Evolutionary conservation across 2,329 filamentous ascomycete species (phyloP), one percentile per base, ranked within the genome.

Genomic region (Fonsecaea pedrosoi): DNA sequence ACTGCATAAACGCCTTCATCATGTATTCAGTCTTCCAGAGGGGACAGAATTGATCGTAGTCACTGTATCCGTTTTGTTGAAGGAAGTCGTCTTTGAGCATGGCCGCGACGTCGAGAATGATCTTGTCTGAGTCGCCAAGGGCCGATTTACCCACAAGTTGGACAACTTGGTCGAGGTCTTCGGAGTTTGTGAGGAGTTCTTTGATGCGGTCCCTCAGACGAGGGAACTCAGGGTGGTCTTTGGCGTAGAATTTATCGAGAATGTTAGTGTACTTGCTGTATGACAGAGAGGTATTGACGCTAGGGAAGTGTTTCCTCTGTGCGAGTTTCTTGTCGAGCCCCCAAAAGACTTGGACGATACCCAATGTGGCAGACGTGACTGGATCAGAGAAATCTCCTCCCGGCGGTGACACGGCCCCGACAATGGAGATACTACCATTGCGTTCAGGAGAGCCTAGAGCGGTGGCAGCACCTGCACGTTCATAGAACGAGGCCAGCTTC

Each of bases 21-120:
- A 99, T 98, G 90, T 95, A 99, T 80, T 96, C 91, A 0, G 95
- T 99, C 90, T 99, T 99, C 95, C 95, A 99, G 76, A 99, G 87
- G 58, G 95, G 95, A 78, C 95, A 99, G 88, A 96, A 99, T 83
- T 98, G 94, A 78, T 99, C 95, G 79, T 99, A 98, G 81, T 98
- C 92, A 73, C 91, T 95, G 87, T 99, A 99, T 70, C 95, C 95
- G 83, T 99, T 99, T 81, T 99, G 95, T 82, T 99, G 95, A 78
- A 99, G 79, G 84, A 99, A 99, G 79, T 99, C 95, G 77, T 99
- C 95, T 87, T 99, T 99, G 81, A 99, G 84, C 73, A 99, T 83
- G 18, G 88, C 89, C 18, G 95, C 92, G 70, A 99, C 89, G 77
- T 98, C 96, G 60, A 99, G 86, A 0, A 94, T 97, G 76, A 99